A percentile compares a stretch with the other conserved stretches of the same genome.
Evolutionary conservation across 305 asterid genomes (phyloP).

Genomic region (Fraxinus baroniana): DNA sequence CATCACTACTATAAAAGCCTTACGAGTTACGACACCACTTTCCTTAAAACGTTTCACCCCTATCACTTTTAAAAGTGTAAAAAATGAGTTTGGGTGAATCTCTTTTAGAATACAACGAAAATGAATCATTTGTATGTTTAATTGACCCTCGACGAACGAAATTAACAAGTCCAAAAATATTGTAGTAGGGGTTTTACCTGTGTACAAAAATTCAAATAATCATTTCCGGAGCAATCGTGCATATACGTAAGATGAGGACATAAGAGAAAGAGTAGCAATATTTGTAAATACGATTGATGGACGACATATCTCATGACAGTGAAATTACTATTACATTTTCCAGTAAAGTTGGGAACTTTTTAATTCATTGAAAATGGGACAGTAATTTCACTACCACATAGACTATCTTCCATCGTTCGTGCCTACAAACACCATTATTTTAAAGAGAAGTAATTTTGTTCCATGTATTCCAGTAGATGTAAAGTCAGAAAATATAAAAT

Average conservation of each 20-base stretch:
- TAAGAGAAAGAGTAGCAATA: neutral
- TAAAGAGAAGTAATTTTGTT: too few relatives aligned
- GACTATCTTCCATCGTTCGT: neutral
- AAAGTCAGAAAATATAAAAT: too few relatives aligned
- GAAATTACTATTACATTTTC: neutral
- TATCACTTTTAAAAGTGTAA: neutral
- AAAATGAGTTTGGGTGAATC: neutral
- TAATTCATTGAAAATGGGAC: too few relatives aligned
- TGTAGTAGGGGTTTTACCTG: neutral
- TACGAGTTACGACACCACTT: neutral
- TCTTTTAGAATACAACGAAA: neutral
- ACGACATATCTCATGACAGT: too few relatives aligned
- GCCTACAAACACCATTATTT: neutral
- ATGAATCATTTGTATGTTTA: neutral
- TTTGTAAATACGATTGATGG: neutral
- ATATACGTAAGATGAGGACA: neutral
- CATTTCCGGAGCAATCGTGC: neutral
- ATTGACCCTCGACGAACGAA: neutral
- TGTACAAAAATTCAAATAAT: neutral
- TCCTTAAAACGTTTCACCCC: neutral
- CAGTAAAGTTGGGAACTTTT: too few relatives aligned
- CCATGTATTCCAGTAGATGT: neutral
- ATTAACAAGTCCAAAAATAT: too few relatives aligned
- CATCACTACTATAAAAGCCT: too few relatives aligned
- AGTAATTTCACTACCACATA: neutral